Conservation (phyloP, 164 flowering plant species). For the Vitis rotundifolia region DNA sequence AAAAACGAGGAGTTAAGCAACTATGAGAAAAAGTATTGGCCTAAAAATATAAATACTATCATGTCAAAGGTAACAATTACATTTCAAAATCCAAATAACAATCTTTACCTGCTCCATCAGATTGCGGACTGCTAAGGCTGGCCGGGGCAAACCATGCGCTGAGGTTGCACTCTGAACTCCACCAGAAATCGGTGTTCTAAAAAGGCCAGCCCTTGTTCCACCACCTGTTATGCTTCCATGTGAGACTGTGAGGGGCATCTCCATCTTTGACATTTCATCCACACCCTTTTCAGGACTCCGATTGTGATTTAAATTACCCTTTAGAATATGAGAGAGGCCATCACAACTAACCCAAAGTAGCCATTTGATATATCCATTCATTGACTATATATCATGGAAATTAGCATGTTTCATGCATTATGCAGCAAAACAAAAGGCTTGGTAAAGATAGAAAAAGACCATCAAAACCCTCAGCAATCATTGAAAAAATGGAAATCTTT, state of each 20-base stretch:
- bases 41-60: too few species aligned
- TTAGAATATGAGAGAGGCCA: constrained; percentile 46
- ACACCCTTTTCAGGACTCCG: constrained; percentile 27
- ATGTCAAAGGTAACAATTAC: background rate
- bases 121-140: constrained; percentile 97
- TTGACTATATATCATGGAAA: constrained; percentile 16
- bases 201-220: constrained; percentile 88
- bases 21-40: background rate
- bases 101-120: constrained; percentile 91
- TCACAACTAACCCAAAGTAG: constrained; percentile 38
- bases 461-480: background rate
- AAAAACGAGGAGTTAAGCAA: background rate
- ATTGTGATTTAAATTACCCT: constrained; percentile 46
- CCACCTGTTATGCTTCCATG: constrained; percentile 41
- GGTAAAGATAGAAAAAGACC: too few species aligned
- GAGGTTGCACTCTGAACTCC: constrained; percentile 99
- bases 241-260: constrained; percentile 25
- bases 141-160: constrained; percentile 94
- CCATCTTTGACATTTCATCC: constrained; percentile 26
- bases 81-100: background rate
- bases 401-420: background rate
- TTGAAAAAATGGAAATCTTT: too few species aligned
- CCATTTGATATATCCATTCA: constrained; percentile 24
- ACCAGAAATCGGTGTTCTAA: constrained; percentile 98
- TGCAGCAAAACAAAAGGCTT: background rate